These are phyloP conservation scores for Spiromastix sp. DNA, from an alignment of 2,329 filamentous ascomycete species.

Conservation along the genomic window DNA sequence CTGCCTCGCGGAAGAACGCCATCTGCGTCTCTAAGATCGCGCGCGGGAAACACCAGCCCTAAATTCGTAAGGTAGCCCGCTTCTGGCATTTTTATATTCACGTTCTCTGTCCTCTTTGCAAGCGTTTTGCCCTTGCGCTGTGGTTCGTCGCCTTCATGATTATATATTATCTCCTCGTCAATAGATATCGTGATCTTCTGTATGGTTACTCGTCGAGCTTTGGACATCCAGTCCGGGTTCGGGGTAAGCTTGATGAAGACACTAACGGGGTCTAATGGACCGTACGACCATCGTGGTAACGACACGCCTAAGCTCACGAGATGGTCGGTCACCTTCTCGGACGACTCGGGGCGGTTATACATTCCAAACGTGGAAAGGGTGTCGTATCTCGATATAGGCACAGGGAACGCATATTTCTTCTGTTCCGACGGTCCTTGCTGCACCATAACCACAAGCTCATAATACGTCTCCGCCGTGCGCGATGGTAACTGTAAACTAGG, in stretches of 20 bases:
- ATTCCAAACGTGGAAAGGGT: conserved; percentile 97
- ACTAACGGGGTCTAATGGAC: conserved; percentile 85
- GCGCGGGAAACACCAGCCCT: conserved; percentile 79
- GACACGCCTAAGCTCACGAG: conserved; percentile 86
- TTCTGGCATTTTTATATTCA: conserved; percentile 79
- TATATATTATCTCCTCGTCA: conserved; percentile 97
- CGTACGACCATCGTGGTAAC: conserved; percentile 91
- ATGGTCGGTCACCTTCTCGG: conserved; percentile 77
- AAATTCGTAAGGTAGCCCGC: conserved; percentile 88
- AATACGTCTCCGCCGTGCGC: conserved; percentile 91
- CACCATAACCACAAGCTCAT: conserved; percentile 91
- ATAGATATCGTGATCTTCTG: conserved; percentile 88
- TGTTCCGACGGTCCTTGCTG: conserved; percentile 82
- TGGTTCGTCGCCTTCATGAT: conserved; percentile 92
- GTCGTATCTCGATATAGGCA: conserved; percentile 87
- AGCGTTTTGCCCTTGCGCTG: conserved; percentile 81
- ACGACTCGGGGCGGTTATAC: conserved; percentile 93
- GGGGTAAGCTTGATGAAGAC: conserved; percentile 92
- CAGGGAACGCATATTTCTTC: conserved; percentile 82
- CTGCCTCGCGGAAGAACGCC: conserved; percentile 79
- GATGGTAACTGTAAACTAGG: conserved; percentile 83
- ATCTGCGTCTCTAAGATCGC: conserved; percentile 76
- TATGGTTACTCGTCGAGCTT: conserved; percentile 85
- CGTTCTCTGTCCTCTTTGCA: conserved; percentile 68
- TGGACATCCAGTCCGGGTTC: conserved; percentile 82